Percentiles rank a stretch among this genome's conserved stretches.
These are phyloP conservation scores for Fonsecaea pugnacius DNA, from an alignment of 2,329 filamentous ascomycete genomes.

Conservation along the genomic window DNA sequence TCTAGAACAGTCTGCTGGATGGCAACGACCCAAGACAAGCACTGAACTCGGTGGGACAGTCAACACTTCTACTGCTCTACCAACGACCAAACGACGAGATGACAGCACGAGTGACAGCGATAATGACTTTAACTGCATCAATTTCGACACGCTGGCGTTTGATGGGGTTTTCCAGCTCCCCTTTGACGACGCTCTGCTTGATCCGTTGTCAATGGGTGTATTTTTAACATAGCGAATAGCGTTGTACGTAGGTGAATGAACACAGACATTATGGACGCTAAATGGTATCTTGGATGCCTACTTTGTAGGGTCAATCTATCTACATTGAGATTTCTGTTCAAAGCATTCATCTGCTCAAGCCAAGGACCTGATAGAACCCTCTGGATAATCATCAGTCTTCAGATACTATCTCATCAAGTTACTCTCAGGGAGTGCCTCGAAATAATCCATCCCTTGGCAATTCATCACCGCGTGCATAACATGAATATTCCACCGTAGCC, in stretches of 20 bases:
- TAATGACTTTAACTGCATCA: neutral
- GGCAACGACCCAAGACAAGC: neutral
- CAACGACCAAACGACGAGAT: neutral
- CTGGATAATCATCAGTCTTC: neutral
- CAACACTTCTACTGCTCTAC: neutral
- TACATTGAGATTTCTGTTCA: too few species aligned
- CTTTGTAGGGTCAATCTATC: too few species aligned
- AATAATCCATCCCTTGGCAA: neutral
- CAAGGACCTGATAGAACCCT: neutral
- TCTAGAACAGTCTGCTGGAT: neutral
- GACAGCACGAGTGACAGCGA: neutral
- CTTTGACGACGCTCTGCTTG: neutral
- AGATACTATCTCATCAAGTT: neutral
- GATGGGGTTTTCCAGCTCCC: neutral
- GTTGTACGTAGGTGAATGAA: neutral
- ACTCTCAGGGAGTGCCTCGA: too few species aligned
- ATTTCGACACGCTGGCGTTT: neutral
- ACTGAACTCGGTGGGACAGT: neutral
- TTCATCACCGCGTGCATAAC: neutral
- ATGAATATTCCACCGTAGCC: too few species aligned
- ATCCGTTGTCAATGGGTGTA: neutral
- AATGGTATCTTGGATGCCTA: neutral
- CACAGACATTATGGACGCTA: neutral
- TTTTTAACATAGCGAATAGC: neutral
- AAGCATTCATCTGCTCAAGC: too few species aligned